Evolutionary conservation across 805 yeast genomes (phyloP).

Genomic region (Tetrapisispora iriomotensis): DNA sequence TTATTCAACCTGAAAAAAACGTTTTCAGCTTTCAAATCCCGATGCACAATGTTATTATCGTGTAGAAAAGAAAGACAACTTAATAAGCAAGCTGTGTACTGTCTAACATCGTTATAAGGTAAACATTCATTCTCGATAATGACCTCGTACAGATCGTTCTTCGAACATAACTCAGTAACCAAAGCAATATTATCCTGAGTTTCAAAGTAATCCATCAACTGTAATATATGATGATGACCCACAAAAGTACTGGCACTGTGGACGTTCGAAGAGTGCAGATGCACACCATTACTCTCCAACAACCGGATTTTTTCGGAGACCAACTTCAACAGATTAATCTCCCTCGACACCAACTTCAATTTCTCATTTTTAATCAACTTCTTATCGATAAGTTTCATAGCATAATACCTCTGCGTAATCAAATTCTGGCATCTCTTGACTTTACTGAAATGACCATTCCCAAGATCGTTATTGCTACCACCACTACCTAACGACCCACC

Average conservation of each 20-base stretch:
- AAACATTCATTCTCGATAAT: conserved; percentile 39
- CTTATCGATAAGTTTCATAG: conserved; percentile 35
- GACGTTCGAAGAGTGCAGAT: not conserved
- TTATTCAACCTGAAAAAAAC: conserved; percentile 37
- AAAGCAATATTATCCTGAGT: conserved; percentile 46
- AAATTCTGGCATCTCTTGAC: conserved; percentile 42
- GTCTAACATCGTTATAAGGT: conserved; percentile 35
- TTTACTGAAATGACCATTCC: conserved; percentile 41
- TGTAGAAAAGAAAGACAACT: conserved; percentile 53
- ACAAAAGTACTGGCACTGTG: conserved; percentile 14
- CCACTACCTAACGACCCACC: no score
- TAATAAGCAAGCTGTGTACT: conserved; percentile 40
- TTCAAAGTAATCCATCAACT: conserved; percentile 60
- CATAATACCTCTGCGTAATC: conserved; percentile 35
- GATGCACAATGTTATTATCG: conserved; percentile 49
- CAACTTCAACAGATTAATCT: conserved; percentile 41
- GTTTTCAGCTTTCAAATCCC: conserved; percentile 69
- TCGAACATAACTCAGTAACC: conserved; percentile 57
- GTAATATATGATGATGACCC: conserved; percentile 43
- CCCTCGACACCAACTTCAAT: conserved; percentile 43
- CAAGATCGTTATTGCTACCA: no score
- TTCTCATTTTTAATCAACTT: conserved; percentile 18
- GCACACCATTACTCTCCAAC: conserved; percentile 24
- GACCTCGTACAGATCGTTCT: conserved; percentile 59
- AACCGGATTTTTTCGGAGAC: conserved; percentile 19